Evolutionary conservation across 257 asterid species (phyloP), one percentile per base, ranked within the genome.

Genomic region (Linaria vulgaris): DNA sequence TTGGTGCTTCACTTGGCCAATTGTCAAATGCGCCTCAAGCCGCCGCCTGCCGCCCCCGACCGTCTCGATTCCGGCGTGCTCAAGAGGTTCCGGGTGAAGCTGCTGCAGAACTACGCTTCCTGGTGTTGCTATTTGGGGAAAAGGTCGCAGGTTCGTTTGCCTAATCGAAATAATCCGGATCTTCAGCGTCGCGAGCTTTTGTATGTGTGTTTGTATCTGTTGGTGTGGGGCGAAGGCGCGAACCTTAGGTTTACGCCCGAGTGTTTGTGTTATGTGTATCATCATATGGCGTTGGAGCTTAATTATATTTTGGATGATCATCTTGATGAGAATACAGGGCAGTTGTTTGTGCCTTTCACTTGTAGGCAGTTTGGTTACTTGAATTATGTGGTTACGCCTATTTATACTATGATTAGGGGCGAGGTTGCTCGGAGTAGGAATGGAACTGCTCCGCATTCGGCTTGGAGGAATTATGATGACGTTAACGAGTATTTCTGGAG

Each of bases 171-270:
- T 50, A 82, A 64, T 61, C 81, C 83, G 12, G 92, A 88, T 38
- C 22, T 72, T 38, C 75, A 73, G 59, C 82, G 96, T 49, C 89
- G 95, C 23, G 88, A 86, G 82, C 97, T 92, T 74, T 96, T 92
- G 45, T 89, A 92, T 84, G 82, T 88, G 64, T 95, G 82, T 49
- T 89, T 92, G 50, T 92, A 88, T 87, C 97, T 92, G 70, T 94
- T 92, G 69, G 87, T 92, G 46, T 92, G 98, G 98, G 97, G 98
- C 23, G 98, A 92, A 89, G 97, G 96, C 70, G 88, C 98, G 61
- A 92, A 92, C 63, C 74, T 92, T 58, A 95, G 98, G 25, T 92
- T 92, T 72, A 92, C 89, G 99, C 99, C 99, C 14, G 99, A 92
- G 64, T 92, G 99, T 80, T 57, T 92, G 47, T 92, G 99, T 85